Evolutionary conservation across 2,329 filamentous ascomycete species (phyloP).

Genomic region (Ceratocystis colombiana): DNA sequence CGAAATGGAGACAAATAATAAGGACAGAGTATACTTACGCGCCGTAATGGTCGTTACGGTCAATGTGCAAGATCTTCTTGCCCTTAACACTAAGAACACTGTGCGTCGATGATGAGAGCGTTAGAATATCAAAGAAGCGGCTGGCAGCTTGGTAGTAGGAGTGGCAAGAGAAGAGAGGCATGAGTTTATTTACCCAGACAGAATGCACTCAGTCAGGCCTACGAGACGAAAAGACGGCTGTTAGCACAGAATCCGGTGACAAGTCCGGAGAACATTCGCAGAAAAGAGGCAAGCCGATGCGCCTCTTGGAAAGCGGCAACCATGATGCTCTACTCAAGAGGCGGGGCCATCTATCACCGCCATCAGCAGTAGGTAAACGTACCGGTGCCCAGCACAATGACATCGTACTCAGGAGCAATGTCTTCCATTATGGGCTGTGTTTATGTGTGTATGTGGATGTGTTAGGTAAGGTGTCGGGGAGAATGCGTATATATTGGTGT

Average conservation of each 20-base stretch:
- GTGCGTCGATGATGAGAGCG: slow-evolving; percentile 25
- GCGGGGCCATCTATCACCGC: not conserved
- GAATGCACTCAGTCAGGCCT: slow-evolving; percentile 98
- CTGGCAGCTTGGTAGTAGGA: not conserved
- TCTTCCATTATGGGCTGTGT: slow-evolving; percentile 66
- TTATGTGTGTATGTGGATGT: slow-evolving; percentile 28
- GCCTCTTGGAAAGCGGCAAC: no score
- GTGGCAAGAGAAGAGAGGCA: not conserved
- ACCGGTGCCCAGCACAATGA: slow-evolving; percentile 97
- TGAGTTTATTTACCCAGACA: slow-evolving; percentile 65
- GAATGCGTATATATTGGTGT: not conserved
- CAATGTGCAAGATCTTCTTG: slow-evolving; percentile 98
- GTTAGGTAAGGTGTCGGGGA: slow-evolving; percentile 30
- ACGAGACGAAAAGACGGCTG: slow-evolving; percentile 28
- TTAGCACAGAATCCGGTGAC: not conserved
- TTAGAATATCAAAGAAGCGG: slow-evolving; percentile 14
- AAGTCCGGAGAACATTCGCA: no score
- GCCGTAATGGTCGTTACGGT: slow-evolving; percentile 97
- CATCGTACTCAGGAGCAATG: slow-evolving; percentile 96
- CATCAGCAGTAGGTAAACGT: slow-evolving; percentile 33
- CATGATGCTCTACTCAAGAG: no score
- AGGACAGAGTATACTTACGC: slow-evolving; percentile 51
- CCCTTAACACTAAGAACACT: slow-evolving; percentile 96
- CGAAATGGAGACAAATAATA: slow-evolving; percentile 23
- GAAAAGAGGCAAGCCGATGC: no score